Evolutionary conservation across 176 grass and related monocot species (phyloP).

Genomic region (Oryza meridionalis): DNA sequence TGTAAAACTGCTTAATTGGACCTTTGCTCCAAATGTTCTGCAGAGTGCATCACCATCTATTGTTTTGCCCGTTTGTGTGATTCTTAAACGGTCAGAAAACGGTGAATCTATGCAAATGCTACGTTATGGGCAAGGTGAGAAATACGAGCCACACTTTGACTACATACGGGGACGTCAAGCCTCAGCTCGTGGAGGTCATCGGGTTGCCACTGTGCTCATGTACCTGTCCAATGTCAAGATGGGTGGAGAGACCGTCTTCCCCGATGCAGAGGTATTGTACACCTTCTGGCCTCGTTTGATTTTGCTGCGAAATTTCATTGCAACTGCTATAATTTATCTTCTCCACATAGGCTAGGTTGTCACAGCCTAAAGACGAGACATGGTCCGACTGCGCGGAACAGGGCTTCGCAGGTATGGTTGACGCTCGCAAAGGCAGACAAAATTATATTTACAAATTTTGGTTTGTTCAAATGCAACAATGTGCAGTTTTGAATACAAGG

Average conservation of each 20-base stretch:
- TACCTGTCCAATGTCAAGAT: slow-evolving; percentile 57
- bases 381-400: slow-evolving; percentile 55
- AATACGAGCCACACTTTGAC: slow-evolving; percentile 68
- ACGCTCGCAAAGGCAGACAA: background rate
- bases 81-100: slow-evolving; percentile 48
- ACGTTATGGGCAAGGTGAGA: slow-evolving; percentile 52
- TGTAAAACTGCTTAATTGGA: background rate
- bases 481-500: no score
- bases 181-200: slow-evolving; percentile 44
- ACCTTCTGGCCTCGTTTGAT: background rate
- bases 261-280: slow-evolving; percentile 39
- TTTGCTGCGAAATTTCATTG: background rate
- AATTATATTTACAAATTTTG: background rate
- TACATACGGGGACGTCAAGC: slow-evolving; percentile 44
- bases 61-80: background rate
- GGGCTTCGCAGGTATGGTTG: slow-evolving; percentile 51
- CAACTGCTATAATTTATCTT: background rate
- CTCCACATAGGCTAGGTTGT: slow-evolving; percentile 3
- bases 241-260: slow-evolving; percentile 60
- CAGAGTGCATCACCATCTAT: background rate
- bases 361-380: slow-evolving; percentile 50
- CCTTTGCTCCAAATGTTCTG: background rate
- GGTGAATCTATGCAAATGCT: slow-evolving; percentile 61
- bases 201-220: slow-evolving; percentile 68
- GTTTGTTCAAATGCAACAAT: no score